Percentiles rank a stretch among this genome's conserved stretches.
Evolutionary conservation across 2,329 filamentous ascomycete genomes (phyloP).

Genomic region (Aspergillus japonicus): DNA sequence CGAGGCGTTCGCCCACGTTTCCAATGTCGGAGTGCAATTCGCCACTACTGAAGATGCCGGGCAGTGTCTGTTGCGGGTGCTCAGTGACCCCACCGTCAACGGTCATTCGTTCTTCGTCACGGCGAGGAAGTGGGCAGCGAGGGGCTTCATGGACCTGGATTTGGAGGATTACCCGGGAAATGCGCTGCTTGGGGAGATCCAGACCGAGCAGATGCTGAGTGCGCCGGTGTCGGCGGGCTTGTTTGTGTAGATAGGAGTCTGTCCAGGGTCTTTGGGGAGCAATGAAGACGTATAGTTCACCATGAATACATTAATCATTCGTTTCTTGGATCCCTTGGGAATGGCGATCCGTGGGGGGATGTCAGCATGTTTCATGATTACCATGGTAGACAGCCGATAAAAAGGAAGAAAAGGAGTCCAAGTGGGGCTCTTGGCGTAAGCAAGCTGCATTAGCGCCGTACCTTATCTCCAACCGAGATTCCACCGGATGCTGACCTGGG

Average conservation of each 20-base stretch:
- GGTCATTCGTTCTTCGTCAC: conserved; percentile 37
- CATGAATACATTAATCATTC: too few species aligned
- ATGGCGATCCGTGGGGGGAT: too few species aligned
- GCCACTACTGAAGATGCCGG: conserved; percentile 5
- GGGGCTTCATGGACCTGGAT: conserved; percentile 37
- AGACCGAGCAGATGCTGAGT: conserved; percentile 25
- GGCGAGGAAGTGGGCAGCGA: conserved; percentile 30
- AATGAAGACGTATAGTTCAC: too few species aligned
- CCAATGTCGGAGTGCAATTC: neutral
- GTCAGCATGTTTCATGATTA: neutral
- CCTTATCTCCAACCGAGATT: too few species aligned
- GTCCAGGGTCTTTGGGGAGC: neutral
- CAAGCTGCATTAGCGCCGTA: conserved; percentile 11
- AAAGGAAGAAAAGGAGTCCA: too few species aligned
- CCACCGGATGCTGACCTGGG: too few species aligned
- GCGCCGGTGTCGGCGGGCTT: conserved; percentile 24
- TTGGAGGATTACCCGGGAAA: conserved; percentile 35
- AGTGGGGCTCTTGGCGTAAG: conserved; percentile 7
- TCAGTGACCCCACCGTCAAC: conserved; percentile 28
- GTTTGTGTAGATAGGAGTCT: conserved; percentile 16
- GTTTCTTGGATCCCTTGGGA: too few species aligned
- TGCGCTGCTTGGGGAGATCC: conserved; percentile 27
- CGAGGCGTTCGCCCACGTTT: neutral
- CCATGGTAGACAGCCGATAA: too few species aligned
- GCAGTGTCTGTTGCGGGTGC: conserved; percentile 11